A percentile compares a stretch with the other conserved stretches of the same genome.
phyloP scores from a whole-genome alignment of 2,329 filamentous ascomycete genomes.

The Curvularia sp. region DNA sequence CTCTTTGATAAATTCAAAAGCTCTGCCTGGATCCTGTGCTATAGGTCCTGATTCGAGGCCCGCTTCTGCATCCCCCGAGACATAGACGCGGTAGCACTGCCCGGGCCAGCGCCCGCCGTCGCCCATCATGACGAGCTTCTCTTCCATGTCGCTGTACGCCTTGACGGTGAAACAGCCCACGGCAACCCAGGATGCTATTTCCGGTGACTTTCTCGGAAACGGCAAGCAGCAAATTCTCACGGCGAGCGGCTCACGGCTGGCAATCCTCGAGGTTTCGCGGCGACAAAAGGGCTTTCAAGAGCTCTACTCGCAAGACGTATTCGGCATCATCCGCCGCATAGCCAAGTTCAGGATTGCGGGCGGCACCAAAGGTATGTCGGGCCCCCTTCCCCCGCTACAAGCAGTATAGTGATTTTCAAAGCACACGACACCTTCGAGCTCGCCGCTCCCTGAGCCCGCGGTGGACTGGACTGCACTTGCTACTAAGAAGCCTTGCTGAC shows the following conservation, averaged over 20 bases:
- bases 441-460: constrained; percentile 32
- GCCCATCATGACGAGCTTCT: constrained; percentile 88
- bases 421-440: constrained; percentile 42
- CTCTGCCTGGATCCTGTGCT: not conserved
- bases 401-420: constrained; percentile 59
- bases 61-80: constrained; percentile 6
- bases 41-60: not conserved
- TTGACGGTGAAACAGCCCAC: constrained; percentile 94
- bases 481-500: constrained; percentile 44
- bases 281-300: constrained; percentile 85
- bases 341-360: constrained; percentile 91
- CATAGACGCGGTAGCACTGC: constrained; percentile 26
- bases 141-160: constrained; percentile 98
- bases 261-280: constrained; percentile 85
- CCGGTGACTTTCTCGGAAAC: constrained; percentile 94
- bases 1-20: constrained; percentile 2
- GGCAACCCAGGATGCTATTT: constrained; percentile 85
- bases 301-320: constrained; percentile 89
- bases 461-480: constrained; percentile 43
- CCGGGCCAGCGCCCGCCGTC: constrained; percentile 45
- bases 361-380: constrained; percentile 86
- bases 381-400: constrained; percentile 40
- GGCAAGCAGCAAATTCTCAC: constrained; percentile 98
- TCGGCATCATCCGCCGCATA: constrained; percentile 91
- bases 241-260: constrained; percentile 87